A percentile compares a stretch with the other conserved stretches of the same genome.
These are phyloP conservation scores for Macrolepiota dolichaula DNA, from an alignment of 768 basidiomycete species.

Conservation along the genomic window DNA sequence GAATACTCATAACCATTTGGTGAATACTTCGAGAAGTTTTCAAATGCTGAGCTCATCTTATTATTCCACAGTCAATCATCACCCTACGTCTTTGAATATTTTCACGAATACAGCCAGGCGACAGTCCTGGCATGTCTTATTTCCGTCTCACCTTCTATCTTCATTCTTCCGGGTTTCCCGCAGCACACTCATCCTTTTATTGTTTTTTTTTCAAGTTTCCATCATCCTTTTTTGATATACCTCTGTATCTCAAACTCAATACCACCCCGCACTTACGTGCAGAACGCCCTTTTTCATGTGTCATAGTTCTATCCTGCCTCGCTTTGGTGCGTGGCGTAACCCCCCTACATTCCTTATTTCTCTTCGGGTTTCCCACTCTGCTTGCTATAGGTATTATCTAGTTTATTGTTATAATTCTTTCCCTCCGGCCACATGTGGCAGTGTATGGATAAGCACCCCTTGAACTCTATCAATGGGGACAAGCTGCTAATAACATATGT, in stretches of 20 bases:
- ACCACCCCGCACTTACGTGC: conserved; percentile 1
- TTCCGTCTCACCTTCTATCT: background rate
- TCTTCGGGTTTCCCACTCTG: background rate
- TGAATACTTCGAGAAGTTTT: background rate
- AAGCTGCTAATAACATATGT: background rate
- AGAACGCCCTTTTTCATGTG: background rate
- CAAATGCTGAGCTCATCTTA: background rate
- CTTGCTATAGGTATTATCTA: conserved; percentile 12
- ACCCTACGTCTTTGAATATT: background rate
- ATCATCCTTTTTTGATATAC: conserved; percentile 3
- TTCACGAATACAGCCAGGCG: conserved; percentile 7
- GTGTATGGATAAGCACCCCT: conserved; percentile 6
- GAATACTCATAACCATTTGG: conserved; percentile 38
- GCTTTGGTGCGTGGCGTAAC: background rate
- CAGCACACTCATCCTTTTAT: background rate
- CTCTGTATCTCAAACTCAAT: conserved; percentile 11
- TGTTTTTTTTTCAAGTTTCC: background rate
- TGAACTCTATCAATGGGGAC: conserved; percentile 1
- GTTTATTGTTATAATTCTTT: conserved; percentile 10
- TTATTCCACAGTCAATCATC: background rate
- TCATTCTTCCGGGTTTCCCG: background rate
- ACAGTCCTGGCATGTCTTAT: conserved; percentile 3
- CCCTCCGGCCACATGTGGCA: background rate
- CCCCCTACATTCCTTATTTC: background rate
- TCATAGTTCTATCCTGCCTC: background rate